Evolutionary conservation across 345 rosid species (phyloP), one percentile per base, ranked within the genome.

Genomic region (Populus tremula): DNA sequence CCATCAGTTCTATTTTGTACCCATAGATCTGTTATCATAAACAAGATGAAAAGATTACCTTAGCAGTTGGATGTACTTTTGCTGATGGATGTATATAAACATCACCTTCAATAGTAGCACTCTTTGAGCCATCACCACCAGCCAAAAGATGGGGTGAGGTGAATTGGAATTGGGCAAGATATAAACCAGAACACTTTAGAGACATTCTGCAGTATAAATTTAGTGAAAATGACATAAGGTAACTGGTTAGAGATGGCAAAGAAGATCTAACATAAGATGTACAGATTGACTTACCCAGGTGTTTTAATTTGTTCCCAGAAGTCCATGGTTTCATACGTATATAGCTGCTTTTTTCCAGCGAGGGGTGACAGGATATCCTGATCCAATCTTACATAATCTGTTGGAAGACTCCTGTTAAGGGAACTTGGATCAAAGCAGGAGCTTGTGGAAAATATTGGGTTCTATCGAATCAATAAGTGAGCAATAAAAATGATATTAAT

Each of bases 1-100:
- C 25, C 29, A 50, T 14, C 36, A 17, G 53, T 45, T 56, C 35
- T 12, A 14, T 41, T 21, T 23, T 68, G 66, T 33, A 56, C 35
- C 31, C 16, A 33, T 17, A 25, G 6, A 70, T 21, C 39, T 33
- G 41, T 53, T 67, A 64, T 8, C 38, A 56, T 67, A 75, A 69
- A 20, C 31, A 71, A 75, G 72, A 69, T 47, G 35, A 6, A 71
- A 56, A 71, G 38, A 2, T 54, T 77, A 92, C 99, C 98, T 95
- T 93, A 14, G 99, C 98, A 80, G 93, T 93, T 78, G 93, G 96
- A 85, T 95, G 98, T 67, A 91, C 89, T 92, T 95, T 95, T 61
- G 99, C 99, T 31, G 97, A 95, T 77, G 99, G 99, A 75, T 95
- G 99, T 83, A 95, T 79, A 79, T 85, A 90, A 72, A 95, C 99